A percentile compares a stretch with the other conserved stretches of the same genome.
Conservation (phyloP, 2,329 filamentous ascomycete genomes). For the Scolecobasidium constrictum region DNA sequence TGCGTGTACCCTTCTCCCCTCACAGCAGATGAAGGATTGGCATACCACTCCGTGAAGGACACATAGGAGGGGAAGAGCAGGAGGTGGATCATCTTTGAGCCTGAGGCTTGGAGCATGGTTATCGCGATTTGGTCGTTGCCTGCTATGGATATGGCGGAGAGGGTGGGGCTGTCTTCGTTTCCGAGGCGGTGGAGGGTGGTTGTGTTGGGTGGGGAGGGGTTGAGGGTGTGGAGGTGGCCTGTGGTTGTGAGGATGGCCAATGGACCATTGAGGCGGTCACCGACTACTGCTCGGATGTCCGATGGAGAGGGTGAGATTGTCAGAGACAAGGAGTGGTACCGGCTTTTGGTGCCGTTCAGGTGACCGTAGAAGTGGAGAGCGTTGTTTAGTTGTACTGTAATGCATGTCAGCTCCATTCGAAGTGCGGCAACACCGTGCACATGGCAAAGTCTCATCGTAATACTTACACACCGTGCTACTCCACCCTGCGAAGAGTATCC, state of each 20-base stretch:
- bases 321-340: neutral
- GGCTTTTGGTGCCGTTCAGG: neutral
- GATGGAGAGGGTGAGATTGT: neutral
- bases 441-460: neutral
- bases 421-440: neutral
- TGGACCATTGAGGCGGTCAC: neutral
- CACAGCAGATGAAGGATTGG: neutral
- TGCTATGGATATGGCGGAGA: neutral
- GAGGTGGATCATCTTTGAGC: conserved; percentile 1
- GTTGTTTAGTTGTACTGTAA: neutral
- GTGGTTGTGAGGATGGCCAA: neutral
- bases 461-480: conserved; percentile 3
- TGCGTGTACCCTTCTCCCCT: neutral
- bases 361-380: neutral
- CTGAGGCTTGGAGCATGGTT: neutral
- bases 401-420: neutral
- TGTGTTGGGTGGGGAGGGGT: neutral
- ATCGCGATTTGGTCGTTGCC: neutral
- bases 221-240: neutral
- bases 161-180: neutral
- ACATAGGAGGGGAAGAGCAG: neutral
- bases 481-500: conserved; percentile 7
- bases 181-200: neutral
- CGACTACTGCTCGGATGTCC: neutral
- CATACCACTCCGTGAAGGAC: neutral